phyloP scores from a whole-genome alignment of 306 rosid genomes.

The Prunus persica region DNA sequence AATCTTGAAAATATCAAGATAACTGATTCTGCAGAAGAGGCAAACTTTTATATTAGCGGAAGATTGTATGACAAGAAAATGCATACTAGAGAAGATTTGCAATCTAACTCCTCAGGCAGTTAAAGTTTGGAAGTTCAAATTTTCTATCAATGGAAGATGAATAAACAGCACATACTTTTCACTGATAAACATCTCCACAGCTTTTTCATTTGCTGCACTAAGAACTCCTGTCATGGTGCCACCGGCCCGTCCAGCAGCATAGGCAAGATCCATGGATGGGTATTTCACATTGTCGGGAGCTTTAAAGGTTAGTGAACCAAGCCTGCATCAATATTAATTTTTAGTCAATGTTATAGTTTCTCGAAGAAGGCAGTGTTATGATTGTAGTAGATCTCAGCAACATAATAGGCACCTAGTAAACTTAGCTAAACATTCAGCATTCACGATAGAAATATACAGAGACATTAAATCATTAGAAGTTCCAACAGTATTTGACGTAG shows the following conservation, averaged over 20 bases:
- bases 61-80: background rate
- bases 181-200: slow-evolving; percentile 91
- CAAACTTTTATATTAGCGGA: slow-evolving; percentile 1
- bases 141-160: background rate
- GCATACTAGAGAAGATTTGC: background rate
- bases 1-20: slow-evolving; percentile 88
- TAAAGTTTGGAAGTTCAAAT: background rate
- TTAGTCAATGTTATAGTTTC: background rate
- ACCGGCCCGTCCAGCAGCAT: slow-evolving; percentile 96
- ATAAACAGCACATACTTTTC: slow-evolving; percentile 57
- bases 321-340: slow-evolving; percentile 56
- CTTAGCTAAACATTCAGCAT: background rate
- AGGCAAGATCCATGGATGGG: slow-evolving; percentile 97
- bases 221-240: slow-evolving; percentile 99
- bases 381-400: background rate
- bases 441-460: background rate
- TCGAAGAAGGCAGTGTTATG: background rate
- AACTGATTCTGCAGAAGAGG: slow-evolving; percentile 62
- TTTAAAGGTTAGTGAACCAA: slow-evolving; percentile 89
- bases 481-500: background rate
- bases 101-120: background rate
- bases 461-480: background rate
- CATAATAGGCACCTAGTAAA: background rate
- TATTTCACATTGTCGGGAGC: slow-evolving; percentile 86
- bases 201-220: slow-evolving; percentile 99